A percentile compares a stretch with the other conserved stretches of the same genome.
These are phyloP conservation scores for Phytophthora fragariaefolia DNA, from an alignment of 352 stramenopile species.

Conservation along the genomic window DNA sequence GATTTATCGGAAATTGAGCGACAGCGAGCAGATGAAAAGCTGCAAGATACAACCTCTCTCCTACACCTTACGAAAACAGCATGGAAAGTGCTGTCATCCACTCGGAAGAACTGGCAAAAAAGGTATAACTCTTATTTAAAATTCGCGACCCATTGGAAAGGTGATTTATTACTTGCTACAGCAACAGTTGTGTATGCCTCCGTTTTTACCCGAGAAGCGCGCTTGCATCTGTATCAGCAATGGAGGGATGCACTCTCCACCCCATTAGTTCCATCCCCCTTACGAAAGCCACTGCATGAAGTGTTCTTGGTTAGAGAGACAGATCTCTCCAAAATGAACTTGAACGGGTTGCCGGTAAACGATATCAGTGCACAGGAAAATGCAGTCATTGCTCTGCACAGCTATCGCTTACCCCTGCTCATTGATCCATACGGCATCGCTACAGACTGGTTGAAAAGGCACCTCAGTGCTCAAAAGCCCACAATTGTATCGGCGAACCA, in stretches of 20 bases:
- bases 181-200: slow-evolving; percentile 57
- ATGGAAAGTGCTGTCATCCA: slow-evolving; percentile 60
- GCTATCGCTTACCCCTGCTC: slow-evolving; percentile 58
- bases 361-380: slow-evolving; percentile 56
- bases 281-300: slow-evolving; percentile 23
- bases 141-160: slow-evolving; percentile 52
- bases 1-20: slow-evolving; percentile 61
- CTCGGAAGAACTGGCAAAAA: slow-evolving; percentile 49
- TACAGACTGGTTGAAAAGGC: slow-evolving; percentile 56
- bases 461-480: slow-evolving; percentile 24
- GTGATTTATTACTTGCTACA: slow-evolving; percentile 71
- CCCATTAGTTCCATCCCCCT: slow-evolving; percentile 42
- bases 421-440: slow-evolving; percentile 70
- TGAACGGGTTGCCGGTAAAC: slow-evolving; percentile 46
- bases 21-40: slow-evolving; percentile 48
- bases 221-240: slow-evolving; percentile 28
- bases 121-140: slow-evolving; percentile 49
- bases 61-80: slow-evolving; percentile 61
- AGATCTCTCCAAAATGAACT: slow-evolving; percentile 48
- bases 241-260: slow-evolving; percentile 51
- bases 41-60: slow-evolving; percentile 61
- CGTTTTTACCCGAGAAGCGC: slow-evolving; percentile 27
- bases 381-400: slow-evolving; percentile 43
- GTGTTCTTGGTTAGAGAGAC: slow-evolving; percentile 47
- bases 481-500: slow-evolving; percentile 22